These are phyloP conservation scores for Neurospora sp. DNA, from an alignment of 495 filamentous ascomycete genomes.

Conservation along the genomic window DNA sequence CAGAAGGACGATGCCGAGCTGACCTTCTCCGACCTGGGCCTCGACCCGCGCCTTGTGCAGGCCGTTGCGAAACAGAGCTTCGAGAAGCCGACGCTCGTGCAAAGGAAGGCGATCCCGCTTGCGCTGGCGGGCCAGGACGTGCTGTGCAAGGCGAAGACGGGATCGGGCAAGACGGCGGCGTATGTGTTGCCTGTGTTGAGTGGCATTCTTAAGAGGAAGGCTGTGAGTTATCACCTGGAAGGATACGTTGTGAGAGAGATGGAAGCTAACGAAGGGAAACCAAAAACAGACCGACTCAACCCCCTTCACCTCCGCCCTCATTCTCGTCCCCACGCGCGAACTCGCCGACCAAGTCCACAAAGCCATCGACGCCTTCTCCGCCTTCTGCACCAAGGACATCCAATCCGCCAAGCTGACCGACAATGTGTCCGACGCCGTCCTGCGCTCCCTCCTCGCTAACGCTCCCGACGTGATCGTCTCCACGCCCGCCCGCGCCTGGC, in stretches of 20 bases:
- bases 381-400: constrained; percentile 77
- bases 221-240: constrained; percentile 32
- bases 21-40: constrained; percentile 49
- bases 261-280: no score
- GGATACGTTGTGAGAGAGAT: no score
- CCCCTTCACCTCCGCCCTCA: constrained; percentile 50
- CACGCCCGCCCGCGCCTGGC: constrained; percentile 68
- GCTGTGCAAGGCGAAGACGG: constrained; percentile 81
- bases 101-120: constrained; percentile 78
- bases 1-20: constrained; percentile 5
- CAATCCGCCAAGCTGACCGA: constrained; percentile 76
- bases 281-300: constrained; percentile 21
- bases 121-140: constrained; percentile 88
- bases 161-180: constrained; percentile 93
- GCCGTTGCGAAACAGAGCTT: constrained; percentile 78
- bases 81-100: constrained; percentile 72
- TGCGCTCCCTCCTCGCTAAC: constrained; percentile 76
- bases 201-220: constrained; percentile 65
- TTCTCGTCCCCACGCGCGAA: constrained; percentile 90
- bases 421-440: constrained; percentile 78
- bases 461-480: constrained; percentile 81
- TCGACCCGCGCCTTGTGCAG: constrained; percentile 80
- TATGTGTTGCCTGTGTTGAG: constrained; percentile 89
- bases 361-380: constrained; percentile 57
- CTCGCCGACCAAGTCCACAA: constrained; percentile 83